phyloP scores from a whole-genome alignment of 1,284 basidiomycete species.

The Rhodofomes roseus region DNA sequence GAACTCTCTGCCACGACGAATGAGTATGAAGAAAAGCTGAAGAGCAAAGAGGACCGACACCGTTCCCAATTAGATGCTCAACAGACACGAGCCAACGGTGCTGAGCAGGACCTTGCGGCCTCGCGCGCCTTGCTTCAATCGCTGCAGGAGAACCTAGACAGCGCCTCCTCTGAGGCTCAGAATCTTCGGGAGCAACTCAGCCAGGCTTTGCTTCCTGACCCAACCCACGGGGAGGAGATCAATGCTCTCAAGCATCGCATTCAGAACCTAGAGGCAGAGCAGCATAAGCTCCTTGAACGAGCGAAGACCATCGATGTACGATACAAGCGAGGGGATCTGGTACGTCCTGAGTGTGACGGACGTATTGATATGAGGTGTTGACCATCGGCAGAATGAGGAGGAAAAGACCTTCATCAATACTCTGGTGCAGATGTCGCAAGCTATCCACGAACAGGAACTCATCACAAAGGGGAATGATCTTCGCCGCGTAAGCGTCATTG shows the following conservation, averaged over 20 bases:
- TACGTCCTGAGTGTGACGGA: conserved; percentile 12
- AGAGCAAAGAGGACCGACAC: conserved; percentile 12
- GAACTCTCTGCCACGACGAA: conserved; percentile 9
- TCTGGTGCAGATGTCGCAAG: conserved; percentile 29
- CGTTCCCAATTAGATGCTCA: conserved; percentile 11
- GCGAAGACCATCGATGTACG: conserved; percentile 30
- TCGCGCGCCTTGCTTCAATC: conserved; percentile 10
- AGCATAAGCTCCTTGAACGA: conserved; percentile 20
- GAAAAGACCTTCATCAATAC: conserved; percentile 34
- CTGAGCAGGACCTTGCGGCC: conserved; percentile 16
- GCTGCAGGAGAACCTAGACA: conserved; percentile 11
- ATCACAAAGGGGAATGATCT: conserved; percentile 37
- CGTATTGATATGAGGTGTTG: background rate
- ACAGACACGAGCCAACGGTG: conserved; percentile 15
- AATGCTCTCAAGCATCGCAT: conserved; percentile 22
- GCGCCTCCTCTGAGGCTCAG: conserved; percentile 12
- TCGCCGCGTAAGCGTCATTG: conserved; percentile 25
- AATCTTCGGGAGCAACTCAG: conserved; percentile 19
- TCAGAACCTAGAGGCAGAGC: conserved; percentile 23
- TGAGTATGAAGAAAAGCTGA: conserved; percentile 17
- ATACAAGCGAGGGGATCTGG: conserved; percentile 33
- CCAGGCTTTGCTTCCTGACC: conserved; percentile 17
- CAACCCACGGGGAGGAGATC: conserved; percentile 19
- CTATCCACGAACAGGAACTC: conserved; percentile 33
- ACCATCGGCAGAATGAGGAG: conserved; percentile 25